Evolutionary conservation across 257 asterid genomes (phyloP).

Genomic region (Solanum clarkiae): DNA sequence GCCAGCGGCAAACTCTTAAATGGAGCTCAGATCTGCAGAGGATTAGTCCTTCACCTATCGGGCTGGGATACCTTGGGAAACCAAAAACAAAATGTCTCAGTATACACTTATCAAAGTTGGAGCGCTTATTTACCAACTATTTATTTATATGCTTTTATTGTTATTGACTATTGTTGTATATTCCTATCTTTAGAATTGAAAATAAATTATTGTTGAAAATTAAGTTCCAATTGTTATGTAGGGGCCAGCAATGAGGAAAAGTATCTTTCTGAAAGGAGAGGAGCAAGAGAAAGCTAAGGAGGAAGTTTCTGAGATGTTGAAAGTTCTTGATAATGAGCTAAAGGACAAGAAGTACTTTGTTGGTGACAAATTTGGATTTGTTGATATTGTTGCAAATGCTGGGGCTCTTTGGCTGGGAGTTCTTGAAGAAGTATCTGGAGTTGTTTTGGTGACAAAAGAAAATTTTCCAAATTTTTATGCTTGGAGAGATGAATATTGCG

Average conservation of each 20-base stretch:
- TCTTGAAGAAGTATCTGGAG: neutral
- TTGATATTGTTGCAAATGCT: neutral
- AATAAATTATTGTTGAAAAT: too few species aligned
- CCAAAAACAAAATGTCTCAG: too few species aligned
- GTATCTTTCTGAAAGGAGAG: neutral
- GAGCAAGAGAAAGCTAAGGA: neutral
- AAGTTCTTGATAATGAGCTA: neutral
- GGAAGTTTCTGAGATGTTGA: neutral
- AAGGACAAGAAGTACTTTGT: neutral
- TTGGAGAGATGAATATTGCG: neutral
- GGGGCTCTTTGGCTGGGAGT: neutral
- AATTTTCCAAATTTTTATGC: neutral
- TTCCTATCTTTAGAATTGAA: too few species aligned
- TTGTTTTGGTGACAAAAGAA: neutral
- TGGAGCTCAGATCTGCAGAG: too few species aligned
- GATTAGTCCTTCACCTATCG: too few species aligned
- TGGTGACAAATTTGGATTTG: neutral
- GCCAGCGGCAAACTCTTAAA: too few species aligned
- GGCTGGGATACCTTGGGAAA: too few species aligned
- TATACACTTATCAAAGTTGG: too few species aligned
- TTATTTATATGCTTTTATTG: too few species aligned
- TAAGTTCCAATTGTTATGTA: neutral
- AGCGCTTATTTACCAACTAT: too few species aligned
- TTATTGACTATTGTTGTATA: too few species aligned
- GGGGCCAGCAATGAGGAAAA: neutral